Evolutionary conservation across 2,329 filamentous ascomycete genomes (phyloP).

Genomic region (Aureobasidium sp.): DNA sequence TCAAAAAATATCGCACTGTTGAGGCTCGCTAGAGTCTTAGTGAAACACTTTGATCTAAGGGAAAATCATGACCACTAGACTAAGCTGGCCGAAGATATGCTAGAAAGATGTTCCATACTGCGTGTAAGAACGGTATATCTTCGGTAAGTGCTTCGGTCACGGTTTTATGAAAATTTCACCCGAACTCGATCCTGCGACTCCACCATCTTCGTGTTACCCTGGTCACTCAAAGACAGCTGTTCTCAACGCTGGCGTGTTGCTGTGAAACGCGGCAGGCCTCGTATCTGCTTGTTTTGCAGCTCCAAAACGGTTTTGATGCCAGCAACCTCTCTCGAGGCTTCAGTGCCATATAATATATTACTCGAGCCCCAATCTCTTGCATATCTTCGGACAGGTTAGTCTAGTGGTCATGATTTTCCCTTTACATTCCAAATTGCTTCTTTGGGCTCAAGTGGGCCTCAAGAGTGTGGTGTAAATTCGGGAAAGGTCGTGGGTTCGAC

Average conservation of each 20-base stretch:
- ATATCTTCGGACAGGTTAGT: background rate
- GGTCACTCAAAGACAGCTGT: background rate
- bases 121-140: no score
- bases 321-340: background rate
- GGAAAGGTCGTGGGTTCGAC: slow-evolving; percentile 5
- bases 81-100: background rate
- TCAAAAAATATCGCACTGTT: no score
- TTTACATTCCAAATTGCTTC: background rate
- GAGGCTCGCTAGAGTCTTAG: background rate
- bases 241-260: background rate
- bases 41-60: background rate
- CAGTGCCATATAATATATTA: background rate
- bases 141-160: background rate
- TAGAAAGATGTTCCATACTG: background rate
- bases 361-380: background rate
- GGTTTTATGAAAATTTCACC: background rate
- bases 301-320: background rate
- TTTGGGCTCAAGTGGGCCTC: background rate
- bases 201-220: background rate
- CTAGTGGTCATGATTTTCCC: background rate
- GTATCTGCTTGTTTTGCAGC: background rate
- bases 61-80: background rate
- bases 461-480: background rate
- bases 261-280: background rate
- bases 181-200: background rate